These are phyloP conservation scores for Ophiocordyceps sinensis DNA, from an alignment of 2,329 filamentous ascomycete species.

Conservation along the genomic window DNA sequence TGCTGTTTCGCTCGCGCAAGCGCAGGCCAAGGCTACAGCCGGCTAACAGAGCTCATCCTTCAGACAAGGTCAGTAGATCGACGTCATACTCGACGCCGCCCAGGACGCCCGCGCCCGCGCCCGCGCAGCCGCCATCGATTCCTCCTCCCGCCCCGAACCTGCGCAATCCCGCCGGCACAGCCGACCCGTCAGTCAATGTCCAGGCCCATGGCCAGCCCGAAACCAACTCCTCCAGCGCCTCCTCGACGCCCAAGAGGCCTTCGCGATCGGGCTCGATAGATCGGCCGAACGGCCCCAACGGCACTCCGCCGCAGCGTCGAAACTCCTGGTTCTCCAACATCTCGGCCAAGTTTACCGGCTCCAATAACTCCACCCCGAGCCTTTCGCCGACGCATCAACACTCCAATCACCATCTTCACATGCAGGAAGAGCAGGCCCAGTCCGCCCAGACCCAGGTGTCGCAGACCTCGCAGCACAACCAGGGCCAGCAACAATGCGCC, in stretches of 20 bases:
- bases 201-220: constrained; percentile 7
- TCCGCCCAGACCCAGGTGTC: constrained; percentile 1
- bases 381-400: constrained; percentile 10
- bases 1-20: neutral
- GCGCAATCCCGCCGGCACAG: constrained; percentile 12
- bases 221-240: constrained; percentile 11
- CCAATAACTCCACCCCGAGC: constrained; percentile 10
- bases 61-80: constrained; percentile 17
- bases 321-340: constrained; percentile 90
- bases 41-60: neutral
- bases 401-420: constrained; percentile 3
- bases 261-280: constrained; percentile 22
- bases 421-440: constrained; percentile 6
- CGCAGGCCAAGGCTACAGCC: neutral
- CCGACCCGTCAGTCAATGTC: constrained; percentile 6
- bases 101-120: constrained; percentile 9
- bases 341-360: constrained; percentile 77
- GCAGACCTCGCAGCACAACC: constrained; percentile 2
- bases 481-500: constrained; percentile 6
- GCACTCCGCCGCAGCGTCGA: constrained; percentile 35
- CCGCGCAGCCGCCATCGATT: constrained; percentile 18
- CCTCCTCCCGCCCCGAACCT: constrained; percentile 13
- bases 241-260: constrained; percentile 9
- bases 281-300: constrained; percentile 12
- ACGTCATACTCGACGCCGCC: constrained; percentile 11